Percentiles rank a stretch among this genome's conserved stretches.
phyloP scores from a whole-genome alignment of 805 yeast species.

The Kodamaea hsintzibuensis region DNA sequence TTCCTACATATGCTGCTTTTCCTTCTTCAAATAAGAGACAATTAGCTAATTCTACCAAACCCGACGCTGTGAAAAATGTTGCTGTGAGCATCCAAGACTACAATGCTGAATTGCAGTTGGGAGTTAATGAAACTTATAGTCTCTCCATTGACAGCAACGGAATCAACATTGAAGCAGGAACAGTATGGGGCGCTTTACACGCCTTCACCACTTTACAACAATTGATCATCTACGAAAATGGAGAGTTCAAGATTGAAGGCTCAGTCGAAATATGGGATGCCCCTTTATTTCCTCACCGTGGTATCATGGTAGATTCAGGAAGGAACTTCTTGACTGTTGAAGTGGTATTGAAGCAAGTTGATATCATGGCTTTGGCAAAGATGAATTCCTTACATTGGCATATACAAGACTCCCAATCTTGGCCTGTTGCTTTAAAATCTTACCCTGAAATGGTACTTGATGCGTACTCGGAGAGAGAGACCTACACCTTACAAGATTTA shows the following conservation, averaged over 20 bases:
- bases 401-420: slow-evolving; percentile 38
- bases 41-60: not conserved
- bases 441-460: slow-evolving; percentile 41
- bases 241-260: slow-evolving; percentile 29
- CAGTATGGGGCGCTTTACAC: slow-evolving; percentile 45
- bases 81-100: slow-evolving; percentile 19
- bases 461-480: slow-evolving; percentile 35
- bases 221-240: slow-evolving; percentile 30
- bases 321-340: slow-evolving; percentile 33
- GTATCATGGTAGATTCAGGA: slow-evolving; percentile 40
- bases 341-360: slow-evolving; percentile 34
- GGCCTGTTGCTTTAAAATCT: slow-evolving; percentile 35
- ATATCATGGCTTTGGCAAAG: slow-evolving; percentile 39
- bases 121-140: slow-evolving; percentile 38
- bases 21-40: slow-evolving; percentile 11
- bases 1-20: slow-evolving; percentile 19
- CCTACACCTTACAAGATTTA: slow-evolving; percentile 29
- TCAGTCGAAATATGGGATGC: slow-evolving; percentile 33
- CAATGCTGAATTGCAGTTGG: slow-evolving; percentile 30
- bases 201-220: slow-evolving; percentile 43
- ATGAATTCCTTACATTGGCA: slow-evolving; percentile 45
- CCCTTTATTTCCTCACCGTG: slow-evolving; percentile 40
- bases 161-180: slow-evolving; percentile 28
- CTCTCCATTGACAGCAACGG: slow-evolving; percentile 17
- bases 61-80: slow-evolving; percentile 5